Evolutionary conservation across 495 filamentous ascomycete genomes (phyloP).

Genomic region (Barbatosphaeria neglecta): DNA sequence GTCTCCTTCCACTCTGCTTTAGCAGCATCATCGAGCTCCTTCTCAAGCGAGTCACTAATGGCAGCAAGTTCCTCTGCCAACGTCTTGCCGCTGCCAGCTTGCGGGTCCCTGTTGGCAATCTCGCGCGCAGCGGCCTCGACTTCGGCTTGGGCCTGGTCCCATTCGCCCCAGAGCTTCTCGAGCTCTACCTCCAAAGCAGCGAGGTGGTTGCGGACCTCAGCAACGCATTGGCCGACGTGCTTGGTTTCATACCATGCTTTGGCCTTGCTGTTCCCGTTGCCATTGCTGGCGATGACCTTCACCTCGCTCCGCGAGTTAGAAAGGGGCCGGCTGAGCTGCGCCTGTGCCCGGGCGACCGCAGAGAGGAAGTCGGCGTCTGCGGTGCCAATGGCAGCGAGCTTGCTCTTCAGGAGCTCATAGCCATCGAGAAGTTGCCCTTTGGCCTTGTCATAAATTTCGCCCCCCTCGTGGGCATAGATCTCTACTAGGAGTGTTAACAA

Average conservation of each 20-base stretch:
- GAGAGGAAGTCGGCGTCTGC: conserved; percentile 16
- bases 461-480: background rate
- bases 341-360: background rate
- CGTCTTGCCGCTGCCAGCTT: background rate
- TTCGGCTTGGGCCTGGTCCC: background rate
- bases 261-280: background rate
- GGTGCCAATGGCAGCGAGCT: conserved; percentile 14
- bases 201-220: background rate
- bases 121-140: background rate
- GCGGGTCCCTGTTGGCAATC: background rate
- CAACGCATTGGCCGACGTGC: background rate
- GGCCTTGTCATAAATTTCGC: background rate
- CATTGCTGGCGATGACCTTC: background rate
- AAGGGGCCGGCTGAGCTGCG: background rate
- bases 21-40: background rate
- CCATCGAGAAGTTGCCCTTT: background rate
- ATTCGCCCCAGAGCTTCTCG: background rate
- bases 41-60: background rate
- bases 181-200: background rate
- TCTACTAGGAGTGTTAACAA: background rate
- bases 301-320: background rate
- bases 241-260: background rate
- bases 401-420: background rate
- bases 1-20: background rate
- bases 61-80: background rate